Base-by-base conservation (phyloP, 1,139 yeast genomes). In the Maudiozyma humilis region DNA sequence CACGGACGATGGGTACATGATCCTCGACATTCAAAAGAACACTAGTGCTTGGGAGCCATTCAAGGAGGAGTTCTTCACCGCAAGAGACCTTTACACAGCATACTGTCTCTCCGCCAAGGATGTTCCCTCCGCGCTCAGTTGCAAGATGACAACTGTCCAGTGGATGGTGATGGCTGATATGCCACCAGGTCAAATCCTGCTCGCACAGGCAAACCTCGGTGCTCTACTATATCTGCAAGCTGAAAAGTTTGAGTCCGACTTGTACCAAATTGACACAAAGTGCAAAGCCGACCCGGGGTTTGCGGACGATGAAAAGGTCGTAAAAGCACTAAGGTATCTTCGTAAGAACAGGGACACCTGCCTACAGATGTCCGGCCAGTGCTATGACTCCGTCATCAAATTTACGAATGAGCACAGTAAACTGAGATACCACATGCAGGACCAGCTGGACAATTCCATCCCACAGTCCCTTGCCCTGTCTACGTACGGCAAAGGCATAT, bases 401-500 rank as follows among this genome's bases (percentile, higher is more conserved):
- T 75, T 76, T 37, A 72, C 82, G 3, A 77, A 75, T 50, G 65
- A 70, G 32, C 78, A 81, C 2, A 65, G 69, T 4, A 62, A 62
- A 41, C 43, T 66, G 18, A 62, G 69, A 41, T 62, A 56, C 44
- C 62, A 62, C 39, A 49, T 57, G 37, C 59, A 57, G 18, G 65
- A 66, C 31, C 64, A 72, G 33, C 63, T 75, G 17, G 71, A 71
- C 30, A 64, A 66, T 4, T 66, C 70, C 14, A 70, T 75, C 10
- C 71, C 72, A 5, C 87, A 85, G 51, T 79, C 84, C 2, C 77
- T 82, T 29, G 95, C 95, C 0, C 68, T 87, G 56, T 78, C 95
- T 0, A 79, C 87, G 0, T 89, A 86, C 57, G 94, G 95, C 0
- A 68, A 86, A 35, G 97, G 96, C 0, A 94, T 88, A 4, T 73